Evolutionary conservation across 2,329 filamentous ascomycete genomes (phyloP), one percentile per base, ranked within the genome.

Genomic region (Scedosporium apiospermum): DNA sequence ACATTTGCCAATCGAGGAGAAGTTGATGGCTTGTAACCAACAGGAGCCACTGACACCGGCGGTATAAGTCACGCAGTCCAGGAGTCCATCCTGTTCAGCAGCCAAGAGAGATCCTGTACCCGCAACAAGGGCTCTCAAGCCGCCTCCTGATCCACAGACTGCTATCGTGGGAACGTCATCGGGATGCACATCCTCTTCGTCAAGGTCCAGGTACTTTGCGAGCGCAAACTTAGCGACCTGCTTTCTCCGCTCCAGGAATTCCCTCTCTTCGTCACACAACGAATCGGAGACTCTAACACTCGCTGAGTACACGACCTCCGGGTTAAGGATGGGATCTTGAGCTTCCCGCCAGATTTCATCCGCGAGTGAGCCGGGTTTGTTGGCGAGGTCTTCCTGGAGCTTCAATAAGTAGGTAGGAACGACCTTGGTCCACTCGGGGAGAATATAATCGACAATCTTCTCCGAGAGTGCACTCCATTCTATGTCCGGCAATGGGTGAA

Each of bases 1-100:
- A 62, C 87, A 84, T 16, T 82, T 80, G 0, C 88, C 82, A 63
- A 98, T 82, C 0, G 91, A 90, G 0, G 91, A 93, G 70, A 95
- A 87, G 71, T 90, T 96, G 3, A 99, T 80, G 0, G 90, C 82
- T 72, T 98, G 93, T 5, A 98, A 81, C 95, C 95, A 99, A 73
- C 95, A 98, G 66, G 90, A 96, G 0, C 95, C 95, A 71, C 92
- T 97, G 58, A 99, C 95, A 1, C 95, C 95, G 4, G 93, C 91
- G 0, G 92, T 96, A 70, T 99, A 99, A 1, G 93, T 98, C 10
- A 91, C 83, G 71, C 95, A 98, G 74, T 97, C 93, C 72, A 96
- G 96, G 0, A 99, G 78, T 0, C 95, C 95, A 63, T 90, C 89
- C 71, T 97, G 89, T 64, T 91, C 86, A 0, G 91, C 83, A 3